A percentile compares a stretch with the other conserved stretches of the same genome.
Conservation (phyloP, 1,139 yeast genomes). For the Sugiyamaella paludigena region DNA sequence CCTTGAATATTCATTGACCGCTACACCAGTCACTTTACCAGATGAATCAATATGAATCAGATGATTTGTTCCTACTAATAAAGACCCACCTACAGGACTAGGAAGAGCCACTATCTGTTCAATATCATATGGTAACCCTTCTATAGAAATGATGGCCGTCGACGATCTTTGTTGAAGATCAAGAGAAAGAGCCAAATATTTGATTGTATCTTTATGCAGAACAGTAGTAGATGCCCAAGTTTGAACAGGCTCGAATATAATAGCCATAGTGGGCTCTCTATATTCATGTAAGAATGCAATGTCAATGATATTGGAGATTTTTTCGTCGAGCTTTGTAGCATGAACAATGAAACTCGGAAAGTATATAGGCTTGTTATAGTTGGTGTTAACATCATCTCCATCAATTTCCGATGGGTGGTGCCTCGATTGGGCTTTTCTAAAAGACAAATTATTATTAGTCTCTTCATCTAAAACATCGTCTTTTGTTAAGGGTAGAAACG, state of each 20-base stretch:
- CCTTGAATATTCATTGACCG: constrained; percentile 55
- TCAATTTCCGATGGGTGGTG: too few species aligned
- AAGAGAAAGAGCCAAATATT: constrained; percentile 58
- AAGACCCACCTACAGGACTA: constrained; percentile 66
- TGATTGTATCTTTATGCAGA: constrained; percentile 58
- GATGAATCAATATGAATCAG: constrained; percentile 78
- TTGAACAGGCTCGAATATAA: constrained; percentile 59
- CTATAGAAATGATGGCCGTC: constrained; percentile 62
- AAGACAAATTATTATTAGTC: background rate
- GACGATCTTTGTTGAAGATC: constrained; percentile 63
- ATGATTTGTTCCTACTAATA: constrained; percentile 75
- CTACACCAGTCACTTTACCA: constrained; percentile 67
- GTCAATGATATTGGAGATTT: constrained; percentile 63
- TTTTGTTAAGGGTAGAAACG: constrained; percentile 65
- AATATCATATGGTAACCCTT: constrained; percentile 72
- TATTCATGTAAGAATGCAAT: constrained; percentile 68
- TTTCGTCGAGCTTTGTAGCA: constrained; percentile 55
- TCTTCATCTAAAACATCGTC: constrained; percentile 39
- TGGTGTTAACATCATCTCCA: constrained; percentile 17
- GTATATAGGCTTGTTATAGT: constrained; percentile 21
- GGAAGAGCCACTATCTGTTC: constrained; percentile 63
- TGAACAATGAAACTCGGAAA: constrained; percentile 49
- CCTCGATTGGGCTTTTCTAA: background rate
- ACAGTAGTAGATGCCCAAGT: constrained; percentile 78
- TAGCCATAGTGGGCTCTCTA: constrained; percentile 76